phyloP scores from a whole-genome alignment of 148 eudicot genomes.

The Fagopyrum esculentum region DNA sequence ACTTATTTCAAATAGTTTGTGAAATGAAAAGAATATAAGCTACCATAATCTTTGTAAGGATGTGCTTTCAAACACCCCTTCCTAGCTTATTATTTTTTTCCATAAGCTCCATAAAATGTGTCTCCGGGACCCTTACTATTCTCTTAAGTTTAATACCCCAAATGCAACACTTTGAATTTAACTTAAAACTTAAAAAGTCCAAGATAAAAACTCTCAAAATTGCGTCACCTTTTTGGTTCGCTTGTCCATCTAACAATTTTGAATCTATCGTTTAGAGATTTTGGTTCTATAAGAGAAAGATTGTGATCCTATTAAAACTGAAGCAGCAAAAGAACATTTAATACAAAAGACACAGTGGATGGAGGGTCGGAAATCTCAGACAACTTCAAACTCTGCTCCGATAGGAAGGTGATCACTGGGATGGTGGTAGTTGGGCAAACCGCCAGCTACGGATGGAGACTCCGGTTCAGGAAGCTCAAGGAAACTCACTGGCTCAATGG shows the following conservation, averaged over 20 bases:
- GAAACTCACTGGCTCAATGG: slow-evolving; percentile 56
- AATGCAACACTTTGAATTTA: too few relatives aligned
- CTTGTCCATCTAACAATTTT: not conserved
- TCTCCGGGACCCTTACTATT: too few relatives aligned
- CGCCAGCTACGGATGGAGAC: slow-evolving; percentile 62
- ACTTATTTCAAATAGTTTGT: too few relatives aligned
- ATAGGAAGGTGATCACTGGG: slow-evolving; percentile 91
- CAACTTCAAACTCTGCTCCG: slow-evolving; percentile 61
- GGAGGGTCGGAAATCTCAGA: slow-evolving; percentile 12
- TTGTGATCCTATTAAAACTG: not conserved
- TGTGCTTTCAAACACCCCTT: too few relatives aligned
- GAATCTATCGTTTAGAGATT: not conserved
- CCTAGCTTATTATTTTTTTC: too few relatives aligned
- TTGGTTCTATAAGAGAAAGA: not conserved
- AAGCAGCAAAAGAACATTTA: not conserved
- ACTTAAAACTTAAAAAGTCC: too few relatives aligned
- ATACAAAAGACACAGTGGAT: not conserved
- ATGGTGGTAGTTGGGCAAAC: slow-evolving; percentile 77
- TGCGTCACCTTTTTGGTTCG: not conserved
- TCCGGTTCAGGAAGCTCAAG: slow-evolving; percentile 66
- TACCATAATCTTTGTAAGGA: too few relatives aligned
- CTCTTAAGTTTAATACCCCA: too few relatives aligned
- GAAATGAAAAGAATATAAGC: too few relatives aligned
- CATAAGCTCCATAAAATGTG: too few relatives aligned
- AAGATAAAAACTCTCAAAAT: not conserved